Conservation (phyloP, 2,329 filamentous ascomycete genomes). For the Coniochaeta hoffmannii region DNA sequence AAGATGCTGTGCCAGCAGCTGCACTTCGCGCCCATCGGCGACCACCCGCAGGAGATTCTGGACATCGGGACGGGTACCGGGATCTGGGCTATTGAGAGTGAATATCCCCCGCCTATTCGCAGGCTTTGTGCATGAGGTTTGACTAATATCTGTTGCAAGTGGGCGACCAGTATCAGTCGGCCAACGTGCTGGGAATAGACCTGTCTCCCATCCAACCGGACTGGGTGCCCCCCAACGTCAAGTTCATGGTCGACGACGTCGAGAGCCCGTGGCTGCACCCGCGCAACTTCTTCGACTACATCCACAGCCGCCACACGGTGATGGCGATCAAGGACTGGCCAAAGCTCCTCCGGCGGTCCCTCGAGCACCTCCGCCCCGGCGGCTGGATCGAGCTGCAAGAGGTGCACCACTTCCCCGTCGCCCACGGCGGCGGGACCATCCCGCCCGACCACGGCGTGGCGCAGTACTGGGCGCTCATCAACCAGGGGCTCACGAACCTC, state of each 20-base stretch:
- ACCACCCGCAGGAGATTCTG: constrained; percentile 40
- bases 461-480: constrained; percentile 24
- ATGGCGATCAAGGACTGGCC: constrained; percentile 50
- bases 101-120: background rate
- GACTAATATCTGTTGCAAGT: constrained; percentile 15
- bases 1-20: constrained; percentile 40
- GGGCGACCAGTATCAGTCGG: constrained; percentile 32
- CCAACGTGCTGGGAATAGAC: constrained; percentile 34
- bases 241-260: constrained; percentile 53
- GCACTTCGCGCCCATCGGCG: constrained; percentile 43
- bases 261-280: constrained; percentile 34
- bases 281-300: constrained; percentile 48
- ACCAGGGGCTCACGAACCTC: constrained; percentile 24
- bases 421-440: constrained; percentile 34
- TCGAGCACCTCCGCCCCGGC: constrained; percentile 40
- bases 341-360: constrained; percentile 34
- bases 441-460: constrained; percentile 30
- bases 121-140: background rate
- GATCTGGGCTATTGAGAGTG: constrained; percentile 50
- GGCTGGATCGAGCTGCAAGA: constrained; percentile 47
- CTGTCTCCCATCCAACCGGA: constrained; percentile 38
- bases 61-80: constrained; percentile 53
- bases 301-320: constrained; percentile 34
- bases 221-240: constrained; percentile 51
- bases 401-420: constrained; percentile 32